These are phyloP conservation scores for Endogone sp. DNA, from an alignment of 192 early-diverging fungal species.

Conservation along the genomic window DNA sequence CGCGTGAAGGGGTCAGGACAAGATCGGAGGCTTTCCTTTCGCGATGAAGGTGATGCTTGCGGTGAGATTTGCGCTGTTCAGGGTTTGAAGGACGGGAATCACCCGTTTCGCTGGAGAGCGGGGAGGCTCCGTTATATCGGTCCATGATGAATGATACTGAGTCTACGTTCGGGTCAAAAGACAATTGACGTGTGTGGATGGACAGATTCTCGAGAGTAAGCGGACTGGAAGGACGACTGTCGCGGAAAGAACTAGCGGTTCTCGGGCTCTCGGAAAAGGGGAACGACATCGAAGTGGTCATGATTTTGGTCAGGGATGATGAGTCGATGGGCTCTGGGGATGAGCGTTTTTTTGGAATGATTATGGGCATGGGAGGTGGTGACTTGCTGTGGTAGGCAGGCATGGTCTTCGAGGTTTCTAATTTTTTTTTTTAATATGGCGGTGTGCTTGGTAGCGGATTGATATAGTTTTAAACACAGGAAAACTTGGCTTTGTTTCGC, in stretches of 20 bases:
- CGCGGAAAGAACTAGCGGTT: background rate
- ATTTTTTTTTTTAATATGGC: background rate
- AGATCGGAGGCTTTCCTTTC: constrained; percentile 5
- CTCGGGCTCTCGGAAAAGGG: background rate
- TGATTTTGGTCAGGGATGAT: background rate
- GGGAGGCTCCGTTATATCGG: background rate
- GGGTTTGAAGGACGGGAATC: background rate
- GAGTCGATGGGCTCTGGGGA: background rate
- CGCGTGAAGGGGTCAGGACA: constrained; percentile 8
- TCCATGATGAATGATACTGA: background rate
- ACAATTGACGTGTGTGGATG: background rate
- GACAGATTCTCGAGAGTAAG: background rate
- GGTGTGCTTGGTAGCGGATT: background rate
- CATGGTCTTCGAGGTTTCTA: background rate
- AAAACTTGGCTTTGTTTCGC: background rate
- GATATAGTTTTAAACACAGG: background rate
- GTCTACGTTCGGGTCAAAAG: background rate
- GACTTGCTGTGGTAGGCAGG: background rate
- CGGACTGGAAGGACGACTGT: background rate
- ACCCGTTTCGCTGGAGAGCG: background rate
- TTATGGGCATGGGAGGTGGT: background rate
- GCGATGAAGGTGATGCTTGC: background rate
- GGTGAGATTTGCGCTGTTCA: background rate
- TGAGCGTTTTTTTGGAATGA: background rate
- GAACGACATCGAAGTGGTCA: background rate